phyloP scores from a whole-genome alignment of 2,329 filamentous ascomycete species.

The Nemania sp. region DNA sequence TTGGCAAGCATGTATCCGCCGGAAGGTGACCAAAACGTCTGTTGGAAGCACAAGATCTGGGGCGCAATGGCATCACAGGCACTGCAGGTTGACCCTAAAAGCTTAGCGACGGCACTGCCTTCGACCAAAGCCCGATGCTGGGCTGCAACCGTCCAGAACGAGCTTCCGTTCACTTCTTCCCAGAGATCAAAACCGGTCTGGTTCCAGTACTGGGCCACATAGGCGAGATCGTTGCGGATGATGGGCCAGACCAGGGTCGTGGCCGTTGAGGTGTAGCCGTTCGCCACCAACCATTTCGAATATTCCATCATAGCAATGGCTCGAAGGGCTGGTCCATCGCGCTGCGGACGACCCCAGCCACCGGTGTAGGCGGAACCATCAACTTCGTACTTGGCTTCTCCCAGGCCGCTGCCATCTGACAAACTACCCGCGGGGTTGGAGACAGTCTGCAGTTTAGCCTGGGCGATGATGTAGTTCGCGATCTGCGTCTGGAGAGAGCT shows the following conservation, averaged over 20 bases:
- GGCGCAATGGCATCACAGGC: slow-evolving; percentile 69
- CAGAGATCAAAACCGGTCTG: slow-evolving; percentile 74
- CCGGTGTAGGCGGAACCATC: slow-evolving; percentile 68
- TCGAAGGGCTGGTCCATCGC: slow-evolving; percentile 77
- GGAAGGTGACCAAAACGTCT: slow-evolving; percentile 70
- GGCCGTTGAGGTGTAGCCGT: slow-evolving; percentile 65
- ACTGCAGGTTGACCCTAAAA: slow-evolving; percentile 63
- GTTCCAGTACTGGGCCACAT: slow-evolving; percentile 75
- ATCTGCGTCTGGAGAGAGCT: slow-evolving; percentile 62
- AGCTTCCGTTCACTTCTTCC: slow-evolving; percentile 78
- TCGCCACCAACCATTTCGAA: slow-evolving; percentile 70
- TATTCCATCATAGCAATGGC: slow-evolving; percentile 66
- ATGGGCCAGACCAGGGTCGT: slow-evolving; percentile 70
- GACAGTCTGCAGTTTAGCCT: slow-evolving; percentile 68
- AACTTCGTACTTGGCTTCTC: slow-evolving; percentile 74
- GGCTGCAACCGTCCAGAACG: slow-evolving; percentile 76
- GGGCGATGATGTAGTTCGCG: slow-evolving; percentile 68
- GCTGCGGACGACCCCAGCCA: slow-evolving; percentile 77
- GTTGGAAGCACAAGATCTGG: slow-evolving; percentile 73
- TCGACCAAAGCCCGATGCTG: slow-evolving; percentile 72
- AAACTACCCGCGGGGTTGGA: slow-evolving; percentile 70
- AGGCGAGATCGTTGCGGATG: slow-evolving; percentile 74
- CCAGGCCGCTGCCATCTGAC: slow-evolving; percentile 59
- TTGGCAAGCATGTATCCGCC: slow-evolving; percentile 70
- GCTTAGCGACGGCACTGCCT: slow-evolving; percentile 67